Percentiles rank a stretch among this genome's conserved stretches.
Conservation (phyloP, 805 yeast genomes). For the Candida michaelii region DNA sequence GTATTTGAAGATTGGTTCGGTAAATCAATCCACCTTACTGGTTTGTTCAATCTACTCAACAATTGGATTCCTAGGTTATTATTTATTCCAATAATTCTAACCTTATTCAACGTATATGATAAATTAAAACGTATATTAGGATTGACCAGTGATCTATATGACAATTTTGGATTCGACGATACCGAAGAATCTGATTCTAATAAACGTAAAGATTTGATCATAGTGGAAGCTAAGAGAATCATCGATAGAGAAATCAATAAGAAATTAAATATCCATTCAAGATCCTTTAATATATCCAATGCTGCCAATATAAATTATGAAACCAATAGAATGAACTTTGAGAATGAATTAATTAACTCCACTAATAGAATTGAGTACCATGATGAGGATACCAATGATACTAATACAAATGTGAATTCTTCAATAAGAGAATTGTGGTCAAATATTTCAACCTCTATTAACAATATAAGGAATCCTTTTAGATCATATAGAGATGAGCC, state of each 20-base stretch:
- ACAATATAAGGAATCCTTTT: conserved; percentile 10
- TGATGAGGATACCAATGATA: conserved; percentile 14
- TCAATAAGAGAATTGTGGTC: conserved; percentile 22
- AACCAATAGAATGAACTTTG: conserved; percentile 25
- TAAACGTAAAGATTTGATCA: conserved; percentile 35
- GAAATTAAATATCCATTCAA: conserved; percentile 20
- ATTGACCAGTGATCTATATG: conserved; percentile 36
- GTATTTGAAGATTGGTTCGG: conserved; percentile 75
- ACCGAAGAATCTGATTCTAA: conserved; percentile 20
- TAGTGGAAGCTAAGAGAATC: conserved; percentile 44
- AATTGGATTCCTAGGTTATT: conserved; percentile 75
- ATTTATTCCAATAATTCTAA: conserved; percentile 64
- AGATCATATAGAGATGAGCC: conserved; percentile 26
- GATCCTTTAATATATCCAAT: conserved; percentile 27
- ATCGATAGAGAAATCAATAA: conserved; percentile 33
- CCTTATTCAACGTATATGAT: conserved; percentile 68
- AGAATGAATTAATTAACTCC: conserved; percentile 13
- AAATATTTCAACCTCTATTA: conserved; percentile 9
- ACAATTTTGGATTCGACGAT: conserved; percentile 40
- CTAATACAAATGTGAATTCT: not conserved
- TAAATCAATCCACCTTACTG: conserved; percentile 69
- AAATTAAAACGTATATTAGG: conserved; percentile 46
- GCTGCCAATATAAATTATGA: conserved; percentile 32
- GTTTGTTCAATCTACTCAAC: conserved; percentile 69
- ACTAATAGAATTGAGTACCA: conserved; percentile 24